Evolutionary conservation across 2,329 filamentous ascomycete species (phyloP).

Genomic region (Penicillium olsonii): DNA sequence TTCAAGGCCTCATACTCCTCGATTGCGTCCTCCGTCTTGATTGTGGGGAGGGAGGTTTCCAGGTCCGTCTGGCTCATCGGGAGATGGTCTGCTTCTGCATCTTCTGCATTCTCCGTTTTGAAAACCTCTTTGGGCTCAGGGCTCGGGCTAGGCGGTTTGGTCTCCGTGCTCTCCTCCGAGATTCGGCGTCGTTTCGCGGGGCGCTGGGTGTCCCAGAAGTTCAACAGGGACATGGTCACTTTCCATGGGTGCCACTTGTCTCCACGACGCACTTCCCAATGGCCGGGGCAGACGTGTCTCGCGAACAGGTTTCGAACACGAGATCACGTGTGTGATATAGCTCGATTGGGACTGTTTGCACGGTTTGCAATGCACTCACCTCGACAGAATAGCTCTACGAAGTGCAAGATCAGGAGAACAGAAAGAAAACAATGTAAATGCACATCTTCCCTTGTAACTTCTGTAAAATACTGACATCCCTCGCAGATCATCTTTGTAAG

Average conservation of each 20-base stretch:
- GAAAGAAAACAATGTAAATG: neutral
- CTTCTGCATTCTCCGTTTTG: constrained; percentile 30
- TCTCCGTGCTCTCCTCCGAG: constrained; percentile 12
- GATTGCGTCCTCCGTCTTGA: constrained; percentile 71
- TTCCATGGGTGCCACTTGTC: constrained; percentile 14
- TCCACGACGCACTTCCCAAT: neutral
- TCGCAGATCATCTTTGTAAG: neutral
- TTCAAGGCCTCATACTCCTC: constrained; percentile 74
- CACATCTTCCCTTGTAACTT: neutral
- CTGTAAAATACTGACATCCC: neutral
- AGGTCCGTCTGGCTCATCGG: constrained; percentile 61
- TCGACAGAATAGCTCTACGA: neutral
- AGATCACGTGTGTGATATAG: constrained; percentile 30
- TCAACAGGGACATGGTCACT: constrained; percentile 36
- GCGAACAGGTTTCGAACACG: constrained; percentile 29
- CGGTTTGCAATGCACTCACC: constrained; percentile 22
- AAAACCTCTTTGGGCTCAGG: constrained; percentile 44
- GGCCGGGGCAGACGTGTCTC: constrained; percentile 15
- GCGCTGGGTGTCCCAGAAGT: constrained; percentile 39
- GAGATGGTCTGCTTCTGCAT: constrained; percentile 35
- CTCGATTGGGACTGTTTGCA: constrained; percentile 17
- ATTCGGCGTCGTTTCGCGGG: constrained; percentile 35
- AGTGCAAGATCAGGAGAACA: too few species aligned
- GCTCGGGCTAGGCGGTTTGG: constrained; percentile 22
- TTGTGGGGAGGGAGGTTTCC: constrained; percentile 68